These are phyloP conservation scores for Aspergillus sp. DNA, from an alignment of 2,329 filamentous ascomycete genomes.

Conservation along the genomic window DNA sequence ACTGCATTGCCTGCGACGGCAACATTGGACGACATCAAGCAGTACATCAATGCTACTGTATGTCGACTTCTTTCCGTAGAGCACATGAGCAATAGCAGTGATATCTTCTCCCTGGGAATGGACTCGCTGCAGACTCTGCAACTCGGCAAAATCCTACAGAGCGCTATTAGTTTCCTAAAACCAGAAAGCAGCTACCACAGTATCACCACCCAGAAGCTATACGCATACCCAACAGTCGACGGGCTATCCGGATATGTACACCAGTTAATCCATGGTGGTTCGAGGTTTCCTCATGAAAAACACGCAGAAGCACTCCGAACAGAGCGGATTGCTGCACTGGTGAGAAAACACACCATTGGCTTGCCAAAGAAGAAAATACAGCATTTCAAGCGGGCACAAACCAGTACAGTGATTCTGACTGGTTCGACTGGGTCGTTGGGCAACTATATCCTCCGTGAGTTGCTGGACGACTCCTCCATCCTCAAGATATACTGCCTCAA, in stretches of 20 bases:
- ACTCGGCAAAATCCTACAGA: constrained; percentile 1
- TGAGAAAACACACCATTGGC: constrained; percentile 9
- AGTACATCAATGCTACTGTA: neutral
- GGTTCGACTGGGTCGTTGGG: constrained; percentile 49
- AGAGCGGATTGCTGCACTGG: constrained; percentile 9
- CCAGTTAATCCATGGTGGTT: neutral
- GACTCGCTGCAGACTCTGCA: constrained; percentile 8
- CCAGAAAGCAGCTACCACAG: constrained; percentile 2
- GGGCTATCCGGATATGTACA: constrained; percentile 1
- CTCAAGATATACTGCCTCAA: constrained; percentile 47
- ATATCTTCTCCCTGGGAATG: constrained; percentile 7
- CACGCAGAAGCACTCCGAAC: constrained; percentile 4
- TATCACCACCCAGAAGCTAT: constrained; percentile 11
- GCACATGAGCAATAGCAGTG: neutral
- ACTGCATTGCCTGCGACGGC: neutral
- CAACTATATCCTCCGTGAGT: constrained; percentile 41
- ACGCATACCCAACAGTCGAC: constrained; percentile 15
- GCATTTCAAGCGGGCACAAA: constrained; percentile 6
- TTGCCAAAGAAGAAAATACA: too few species aligned
- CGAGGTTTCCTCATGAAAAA: constrained; percentile 6
- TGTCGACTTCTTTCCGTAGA: neutral
- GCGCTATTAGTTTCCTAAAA: neutral
- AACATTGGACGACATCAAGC: neutral
- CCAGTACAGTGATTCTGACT: constrained; percentile 35
- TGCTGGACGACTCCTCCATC: constrained; percentile 30